Evolutionary conservation across 768 basidiomycete genomes (phyloP), one percentile per base, ranked within the genome.

Genomic region (Pleurotus cornucopiae): DNA sequence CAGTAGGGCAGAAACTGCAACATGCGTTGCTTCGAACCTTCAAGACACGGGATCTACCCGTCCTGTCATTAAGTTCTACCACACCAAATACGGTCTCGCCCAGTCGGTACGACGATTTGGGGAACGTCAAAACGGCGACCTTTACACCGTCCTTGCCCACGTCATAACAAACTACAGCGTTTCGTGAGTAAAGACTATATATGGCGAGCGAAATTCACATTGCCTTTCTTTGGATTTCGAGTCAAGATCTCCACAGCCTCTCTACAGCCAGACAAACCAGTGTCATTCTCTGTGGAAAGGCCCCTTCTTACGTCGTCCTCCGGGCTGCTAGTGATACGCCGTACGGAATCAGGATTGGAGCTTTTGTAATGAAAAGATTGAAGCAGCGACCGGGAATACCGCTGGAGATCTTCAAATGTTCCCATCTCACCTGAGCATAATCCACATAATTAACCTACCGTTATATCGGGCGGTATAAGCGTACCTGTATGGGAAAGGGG

Each of bases 211-310:
- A 64, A 82, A 48, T 23, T 25, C 40, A 49, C 34, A 9, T 37
- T 56, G 92, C 94, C 82, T 76, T 96, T 97, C 70, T 87, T 91
- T 2, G 91, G 84, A 68, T 91, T 91, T 54, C 95, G 73, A 14
- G 94, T 95, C 57, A 97, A 72, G 49, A 95, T 85, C 74, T 98
- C 94, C 11, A 96, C 93, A 0, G 93, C 91, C 67, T 94, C 88
- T 46, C 92, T 76, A 67, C 85, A 91, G 16, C 81, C 84, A 45
- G 72, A 79, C 63, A 78, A 59, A 2, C 72, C 80, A 18, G 75
- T 70, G 37, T 81, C 83, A 39, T 75, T 72, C 16, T 68, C 68
- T 58, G 39, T 14, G 14, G 51, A 20, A 44, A 21, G 20, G 25
- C 69, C 79, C 70, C 55, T 63, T 59, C 61, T 63, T 67, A 58